Evolutionary conservation across 2,329 filamentous ascomycete species (phyloP).

Genomic region (Claviceps sp.): DNA sequence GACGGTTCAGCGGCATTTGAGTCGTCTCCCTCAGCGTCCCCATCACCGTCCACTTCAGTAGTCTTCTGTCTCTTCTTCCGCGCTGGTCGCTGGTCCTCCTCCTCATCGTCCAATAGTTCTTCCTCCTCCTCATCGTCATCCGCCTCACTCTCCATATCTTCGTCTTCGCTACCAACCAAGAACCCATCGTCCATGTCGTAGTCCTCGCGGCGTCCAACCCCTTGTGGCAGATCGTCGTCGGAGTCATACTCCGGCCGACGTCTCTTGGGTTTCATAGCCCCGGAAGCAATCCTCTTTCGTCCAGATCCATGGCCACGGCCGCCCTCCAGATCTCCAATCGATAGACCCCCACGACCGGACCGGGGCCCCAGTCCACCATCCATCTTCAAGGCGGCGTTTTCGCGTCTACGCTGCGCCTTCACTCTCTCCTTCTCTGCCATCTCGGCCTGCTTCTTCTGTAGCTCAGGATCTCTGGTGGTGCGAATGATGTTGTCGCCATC

Average conservation of each 20-base stretch:
- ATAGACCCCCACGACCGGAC: constrained; percentile 44
- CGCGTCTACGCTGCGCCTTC: constrained; percentile 50
- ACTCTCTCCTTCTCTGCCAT: constrained; percentile 60
- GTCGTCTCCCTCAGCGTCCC: constrained; percentile 41
- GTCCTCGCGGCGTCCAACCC: constrained; percentile 51
- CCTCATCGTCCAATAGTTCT: constrained; percentile 40
- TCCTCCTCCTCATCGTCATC: constrained; percentile 52
- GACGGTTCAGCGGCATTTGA: constrained; percentile 31
- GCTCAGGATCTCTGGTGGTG: constrained; percentile 60
- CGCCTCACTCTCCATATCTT: constrained; percentile 46
- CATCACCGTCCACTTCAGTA: constrained; percentile 32
- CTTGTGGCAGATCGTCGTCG: constrained; percentile 56
- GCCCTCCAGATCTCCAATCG: constrained; percentile 57
- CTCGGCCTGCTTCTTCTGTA: constrained; percentile 62
- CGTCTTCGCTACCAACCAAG: constrained; percentile 62
- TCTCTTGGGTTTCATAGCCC: constrained; percentile 37
- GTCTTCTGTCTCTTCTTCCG: constrained; percentile 38
- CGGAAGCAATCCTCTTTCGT: constrained; percentile 40
- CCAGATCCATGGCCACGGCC: constrained; percentile 35
- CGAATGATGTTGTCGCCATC: constrained; percentile 54
- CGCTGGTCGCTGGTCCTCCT: constrained; percentile 34
- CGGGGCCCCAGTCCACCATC: constrained; percentile 38
- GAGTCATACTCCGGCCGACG: constrained; percentile 58
- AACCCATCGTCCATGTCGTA: constrained; percentile 75
- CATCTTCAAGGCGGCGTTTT: constrained; percentile 53